phyloP scores from a whole-genome alignment of 495 filamentous ascomycete species.

The Lepidopterella palustris region DNA sequence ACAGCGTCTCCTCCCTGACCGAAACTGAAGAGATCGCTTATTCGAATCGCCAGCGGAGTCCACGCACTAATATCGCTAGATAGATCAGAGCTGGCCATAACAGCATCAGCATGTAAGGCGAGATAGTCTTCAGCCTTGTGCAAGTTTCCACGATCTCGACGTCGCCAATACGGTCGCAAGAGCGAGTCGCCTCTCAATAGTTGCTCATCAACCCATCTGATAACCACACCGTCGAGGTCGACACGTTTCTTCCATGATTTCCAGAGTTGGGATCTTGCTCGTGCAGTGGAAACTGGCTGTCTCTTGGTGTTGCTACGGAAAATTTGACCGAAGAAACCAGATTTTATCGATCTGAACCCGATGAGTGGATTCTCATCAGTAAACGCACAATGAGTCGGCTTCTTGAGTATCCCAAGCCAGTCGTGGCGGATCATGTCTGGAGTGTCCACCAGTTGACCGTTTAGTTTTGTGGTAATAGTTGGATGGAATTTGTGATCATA shows the following conservation, averaged over 20 bases:
- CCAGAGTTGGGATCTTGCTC: constrained; percentile 56
- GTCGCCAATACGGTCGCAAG: constrained; percentile 52
- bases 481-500: constrained; percentile 61
- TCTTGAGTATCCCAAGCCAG: constrained; percentile 49
- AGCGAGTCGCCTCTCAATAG: constrained; percentile 51
- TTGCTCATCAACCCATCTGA: constrained; percentile 58
- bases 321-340: constrained; percentile 43
- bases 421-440: constrained; percentile 56
- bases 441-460: constrained; percentile 49
- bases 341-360: constrained; percentile 43
- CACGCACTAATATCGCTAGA: constrained; percentile 53
- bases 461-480: constrained; percentile 51
- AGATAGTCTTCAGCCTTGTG: constrained; percentile 49
- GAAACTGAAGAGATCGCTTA: constrained; percentile 58
- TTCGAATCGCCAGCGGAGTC: constrained; percentile 56
- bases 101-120: constrained; percentile 48
- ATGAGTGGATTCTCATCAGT: constrained; percentile 52
- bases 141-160: constrained; percentile 50
- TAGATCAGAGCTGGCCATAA: constrained; percentile 57
- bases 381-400: constrained; percentile 50
- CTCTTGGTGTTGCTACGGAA: constrained; percentile 46
- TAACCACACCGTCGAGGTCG: constrained; percentile 54
- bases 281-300: constrained; percentile 51
- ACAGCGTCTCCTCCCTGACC: constrained; percentile 56
- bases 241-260: constrained; percentile 55